Conservation (phyloP, 2,329 filamentous ascomycete species). For the Colletotrichum agaves region DNA sequence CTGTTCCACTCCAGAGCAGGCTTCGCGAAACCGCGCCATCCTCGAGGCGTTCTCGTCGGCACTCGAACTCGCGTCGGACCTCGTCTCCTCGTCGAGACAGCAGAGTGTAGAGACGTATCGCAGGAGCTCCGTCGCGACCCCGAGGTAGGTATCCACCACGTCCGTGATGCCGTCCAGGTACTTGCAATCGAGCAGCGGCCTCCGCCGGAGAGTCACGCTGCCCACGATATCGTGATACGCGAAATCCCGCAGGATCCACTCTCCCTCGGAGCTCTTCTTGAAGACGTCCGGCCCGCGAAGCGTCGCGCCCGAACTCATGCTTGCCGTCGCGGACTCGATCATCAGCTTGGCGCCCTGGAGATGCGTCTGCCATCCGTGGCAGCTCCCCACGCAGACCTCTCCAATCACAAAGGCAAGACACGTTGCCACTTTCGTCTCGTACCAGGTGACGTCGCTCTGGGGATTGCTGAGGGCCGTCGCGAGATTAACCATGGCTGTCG, state of each 20-base stretch:
- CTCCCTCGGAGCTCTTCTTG: conserved; percentile 33
- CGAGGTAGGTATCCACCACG: conserved; percentile 37
- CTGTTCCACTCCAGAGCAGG: conserved; percentile 15
- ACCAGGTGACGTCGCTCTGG: conserved; percentile 24
- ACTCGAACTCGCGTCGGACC: not conserved
- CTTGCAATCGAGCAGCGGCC: conserved; percentile 28
- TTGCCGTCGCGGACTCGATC: conserved; percentile 28
- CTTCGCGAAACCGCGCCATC: not conserved
- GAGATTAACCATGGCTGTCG: conserved; percentile 29
- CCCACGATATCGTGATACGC: conserved; percentile 38
- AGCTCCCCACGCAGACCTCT: conserved; percentile 28
- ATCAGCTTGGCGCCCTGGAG: conserved; percentile 33
- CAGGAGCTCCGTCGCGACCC: conserved; percentile 34
- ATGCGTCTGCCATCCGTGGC: conserved; percentile 30
- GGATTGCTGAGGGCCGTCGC: conserved; percentile 19
- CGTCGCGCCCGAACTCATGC: not conserved
- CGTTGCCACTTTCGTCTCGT: conserved; percentile 34
- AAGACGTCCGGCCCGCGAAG: conserved; percentile 31
- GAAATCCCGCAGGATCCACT: conserved; percentile 39
- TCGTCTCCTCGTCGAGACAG: conserved; percentile 25
- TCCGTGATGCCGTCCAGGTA: conserved; percentile 37
- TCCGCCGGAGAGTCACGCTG: conserved; percentile 28
- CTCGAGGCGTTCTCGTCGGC: not conserved
- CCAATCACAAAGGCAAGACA: conserved; percentile 34
- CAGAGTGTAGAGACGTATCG: conserved; percentile 23